Evolutionary conservation across 1,139 yeast species (phyloP), one percentile per base, ranked within the genome.

Genomic region (Nakaseomyces glabratus): DNA sequence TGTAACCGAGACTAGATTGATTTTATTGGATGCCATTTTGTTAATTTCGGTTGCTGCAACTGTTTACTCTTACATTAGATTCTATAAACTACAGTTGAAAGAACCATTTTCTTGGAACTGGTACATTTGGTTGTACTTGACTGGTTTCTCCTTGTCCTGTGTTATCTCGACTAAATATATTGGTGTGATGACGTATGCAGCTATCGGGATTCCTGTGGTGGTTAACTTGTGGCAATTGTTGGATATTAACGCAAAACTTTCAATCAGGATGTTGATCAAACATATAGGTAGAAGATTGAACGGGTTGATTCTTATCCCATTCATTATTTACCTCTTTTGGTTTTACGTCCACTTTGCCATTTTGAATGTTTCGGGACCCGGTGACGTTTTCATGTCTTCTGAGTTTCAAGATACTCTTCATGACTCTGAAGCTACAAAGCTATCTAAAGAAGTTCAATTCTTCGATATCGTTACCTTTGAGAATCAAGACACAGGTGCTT

Each of bases 161-260:
- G 96, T 86, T 26, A 88, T 90, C 42, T 78, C 94, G 29, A 88
- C 97, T 36, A 90, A 90, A 58, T 93, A 90, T 55, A 95, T 90
- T 22, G 99, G 99, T 55, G 80, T 82, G 4, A 80, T 90, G 65
- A 86, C 97, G 1, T 90, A 79, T 57, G 68, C 78, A 37, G 79
- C 94, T 38, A 71, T 90, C 47, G 98, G 99, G 21, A 59, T 71
- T 40, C 95, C 94, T 11, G 97, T 90, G 4, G 48, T 73, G 5
- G 71, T 79, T 52, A 97, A 93, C 57, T 67, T 93, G 49, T 93
- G 97, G 96, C 69, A 71, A 41, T 65, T 90, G 48, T 65, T 88
- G 34, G 97, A 90, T 51, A 63, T 74, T 51, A 69, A 69, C 40
- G 69, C 70, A 22, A 95, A 95, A 1, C 66, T 84, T 39, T 61